Base-by-base conservation (phyloP, 306 rosid species). In the Quercus engelmannii region DNA sequence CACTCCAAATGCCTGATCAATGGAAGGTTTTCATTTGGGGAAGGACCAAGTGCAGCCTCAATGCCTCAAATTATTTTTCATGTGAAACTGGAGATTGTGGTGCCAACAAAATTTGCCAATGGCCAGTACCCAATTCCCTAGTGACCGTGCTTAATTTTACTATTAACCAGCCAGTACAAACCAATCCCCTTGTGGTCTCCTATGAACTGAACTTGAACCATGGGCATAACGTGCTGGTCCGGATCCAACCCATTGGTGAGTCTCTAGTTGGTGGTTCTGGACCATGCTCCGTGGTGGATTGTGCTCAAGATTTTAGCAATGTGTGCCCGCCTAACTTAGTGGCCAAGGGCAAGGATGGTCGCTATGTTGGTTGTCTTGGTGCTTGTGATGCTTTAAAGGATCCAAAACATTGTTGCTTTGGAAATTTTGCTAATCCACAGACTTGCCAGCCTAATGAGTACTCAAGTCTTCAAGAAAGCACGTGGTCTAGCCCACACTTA, bases 191-290 rank as follows among this genome's bases (percentile, higher is more conserved):
- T 0, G 69, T 85, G 1, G 89, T 88, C 4, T 77, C 82, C 75
- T 85, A 85, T 10, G 81, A 78, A 21, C 55, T 88, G 5, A 88
- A 87, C 70, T n/a, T 88, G 33, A 35, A n/a, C 20, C 89, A 88
- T 4, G 87, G 89, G 9, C 83, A 80, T 5, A 88, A 88, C 64
- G 1, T 85, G 1, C 13, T 3, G 12, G 81, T 78, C 6, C 79
- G 72, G 25, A 64, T 88, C 73, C 35, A 76, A 12, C 87, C 89
- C 0, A 62, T 46, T 0, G 87, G 84, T 14, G 89, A 89, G 54
- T 62, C 80, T 7, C 57, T 85, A 0, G 81, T 83, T 0, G 84
- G 78, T 55, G 83, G 86, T 0, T 35, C 77, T 0, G 86, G 84
- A 0, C 74, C 79, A 0, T 88, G 89, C 56, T 89, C 86, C 0